Evolutionary conservation across 176 grass and related monocot species (phyloP).

Genomic region (Carex myosuroides): DNA sequence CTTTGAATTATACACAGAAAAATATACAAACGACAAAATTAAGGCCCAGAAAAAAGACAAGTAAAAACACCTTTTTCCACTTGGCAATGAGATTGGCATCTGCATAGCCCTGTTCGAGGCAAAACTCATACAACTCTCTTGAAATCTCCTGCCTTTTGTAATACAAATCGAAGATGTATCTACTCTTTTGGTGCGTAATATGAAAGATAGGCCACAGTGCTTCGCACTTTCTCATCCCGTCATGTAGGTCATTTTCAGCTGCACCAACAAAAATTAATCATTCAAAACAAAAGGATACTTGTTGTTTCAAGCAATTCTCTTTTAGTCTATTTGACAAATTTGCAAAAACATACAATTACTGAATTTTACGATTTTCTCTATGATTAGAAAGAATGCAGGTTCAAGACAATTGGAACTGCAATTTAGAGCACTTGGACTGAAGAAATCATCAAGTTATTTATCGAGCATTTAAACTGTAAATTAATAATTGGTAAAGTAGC

Average conservation of each 20-base stretch:
- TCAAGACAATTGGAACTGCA: too few species aligned
- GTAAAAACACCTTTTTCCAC: conserved; percentile 38
- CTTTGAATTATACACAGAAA: not conserved
- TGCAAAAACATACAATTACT: too few species aligned
- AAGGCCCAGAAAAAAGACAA: not conserved
- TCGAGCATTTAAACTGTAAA: too few species aligned
- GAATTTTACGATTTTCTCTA: too few species aligned
- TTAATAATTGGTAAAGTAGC: too few species aligned
- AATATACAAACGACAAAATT: not conserved
- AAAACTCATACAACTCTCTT: conserved; percentile 43
- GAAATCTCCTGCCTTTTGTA: conserved; percentile 43
- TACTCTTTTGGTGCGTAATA: conserved; percentile 35
- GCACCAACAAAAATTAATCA: not conserved
- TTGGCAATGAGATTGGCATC: conserved; percentile 45
- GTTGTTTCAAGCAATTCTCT: too few species aligned
- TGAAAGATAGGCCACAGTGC: conserved; percentile 45
- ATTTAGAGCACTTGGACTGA: too few species aligned
- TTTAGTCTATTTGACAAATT: too few species aligned
- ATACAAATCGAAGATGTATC: conserved; percentile 39
- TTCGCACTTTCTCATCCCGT: conserved; percentile 47
- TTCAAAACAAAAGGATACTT: not conserved
- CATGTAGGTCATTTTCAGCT: conserved; percentile 47
- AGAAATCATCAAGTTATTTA: too few species aligned
- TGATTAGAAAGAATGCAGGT: too few species aligned
- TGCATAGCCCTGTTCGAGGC: conserved; percentile 41